A percentile compares a stretch with the other conserved stretches of the same genome.
phyloP scores from a whole-genome alignment of 2,329 filamentous ascomycete genomes.

The Neonectria hederae region DNA sequence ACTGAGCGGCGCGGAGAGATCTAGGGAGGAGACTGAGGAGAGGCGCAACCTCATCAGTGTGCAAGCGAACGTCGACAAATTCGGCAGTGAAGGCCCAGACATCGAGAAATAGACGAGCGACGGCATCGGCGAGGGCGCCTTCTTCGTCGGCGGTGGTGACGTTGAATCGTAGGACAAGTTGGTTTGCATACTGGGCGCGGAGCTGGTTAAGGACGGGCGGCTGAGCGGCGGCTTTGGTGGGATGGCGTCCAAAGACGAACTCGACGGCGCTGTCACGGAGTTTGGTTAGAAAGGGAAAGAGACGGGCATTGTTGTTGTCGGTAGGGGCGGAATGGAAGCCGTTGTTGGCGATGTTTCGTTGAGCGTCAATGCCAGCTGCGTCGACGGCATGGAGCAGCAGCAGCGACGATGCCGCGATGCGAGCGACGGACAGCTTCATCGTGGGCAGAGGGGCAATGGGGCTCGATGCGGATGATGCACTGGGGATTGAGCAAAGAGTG shows the following conservation, averaged over 20 bases:
- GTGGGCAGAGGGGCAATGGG: slow-evolving; percentile 3
- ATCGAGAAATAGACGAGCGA: slow-evolving; percentile 81
- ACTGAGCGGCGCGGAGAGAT: slow-evolving; percentile 76
- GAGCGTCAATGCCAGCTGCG: slow-evolving; percentile 44
- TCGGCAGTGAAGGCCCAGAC: slow-evolving; percentile 86
- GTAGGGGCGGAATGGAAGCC: slow-evolving; percentile 26
- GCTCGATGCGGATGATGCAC: not conserved
- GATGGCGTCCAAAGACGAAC: slow-evolving; percentile 59
- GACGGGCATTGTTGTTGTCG: slow-evolving; percentile 30
- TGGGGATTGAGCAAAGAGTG: not conserved
- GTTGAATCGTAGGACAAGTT: slow-evolving; percentile 92
- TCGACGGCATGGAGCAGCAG: slow-evolving; percentile 41
- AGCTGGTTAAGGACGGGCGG: slow-evolving; percentile 44
- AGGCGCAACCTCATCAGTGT: slow-evolving; percentile 79
- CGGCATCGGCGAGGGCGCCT: slow-evolving; percentile 74
- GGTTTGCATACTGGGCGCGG: slow-evolving; percentile 71
- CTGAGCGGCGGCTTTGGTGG: slow-evolving; percentile 42
- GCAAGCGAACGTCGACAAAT: slow-evolving; percentile 85
- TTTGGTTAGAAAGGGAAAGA: slow-evolving; percentile 61
- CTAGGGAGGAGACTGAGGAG: slow-evolving; percentile 80
- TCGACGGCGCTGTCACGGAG: slow-evolving; percentile 61
- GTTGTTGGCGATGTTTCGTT: slow-evolving; percentile 31
- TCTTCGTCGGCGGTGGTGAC: slow-evolving; percentile 76
- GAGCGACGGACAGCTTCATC: slow-evolving; percentile 38
- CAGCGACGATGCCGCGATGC: slow-evolving; percentile 35